Base-by-base conservation (phyloP, 306 rosid genomes). In the apple (Malus domestica) region DNA sequence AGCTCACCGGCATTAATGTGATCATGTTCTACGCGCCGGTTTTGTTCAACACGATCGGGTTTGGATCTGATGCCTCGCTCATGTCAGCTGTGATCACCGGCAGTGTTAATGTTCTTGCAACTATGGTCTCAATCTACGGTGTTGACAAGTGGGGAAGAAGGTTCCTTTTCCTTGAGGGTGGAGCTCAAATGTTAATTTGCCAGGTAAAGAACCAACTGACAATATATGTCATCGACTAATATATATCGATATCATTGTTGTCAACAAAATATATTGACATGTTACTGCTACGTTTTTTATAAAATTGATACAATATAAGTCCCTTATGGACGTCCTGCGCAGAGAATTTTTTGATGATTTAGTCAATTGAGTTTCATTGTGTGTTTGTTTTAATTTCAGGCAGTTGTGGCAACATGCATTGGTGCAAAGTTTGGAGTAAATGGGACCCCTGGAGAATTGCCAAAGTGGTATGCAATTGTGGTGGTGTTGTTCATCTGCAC, bases 51-150 rank as follows among this genome's bases (percentile, higher is more conserved):
- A 90, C 99, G 3, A 88, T 95, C 32, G 99, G 97, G 15, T 92
- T 95, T 7, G 86, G 84, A 54, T 27, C 30, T 15, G 78, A 92
- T 18, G 86, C 96, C 71, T 73, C 97, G 0, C 92, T 95, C n/a
- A 95, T 92, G 95, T 92, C 97, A 0, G 97, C 97, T n/a, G 97
- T 95, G 3, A 92, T 95, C 67, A 95, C 97, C 1, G 99, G 97
- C 0, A 7, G 73, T 15, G 97, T 95, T 4, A 95, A 95, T 45
- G 96, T 89, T 4, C 15, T 67, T 18, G 93, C 97, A 13, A 95
- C 99, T 3, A 0, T 67, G 11, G 92, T 95, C 23, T 95, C 99
- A 4, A 90, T 95, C 25, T 89, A 87, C 67, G 95, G 93, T 4
- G 97, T 95, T 54, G 99, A 95, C 61, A 95, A 82, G 78, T 90